Evolutionary conservation across 768 basidiomycete genomes (phyloP), one percentile per base, ranked within the genome.

Genomic region (Dioszegia hungarica): DNA sequence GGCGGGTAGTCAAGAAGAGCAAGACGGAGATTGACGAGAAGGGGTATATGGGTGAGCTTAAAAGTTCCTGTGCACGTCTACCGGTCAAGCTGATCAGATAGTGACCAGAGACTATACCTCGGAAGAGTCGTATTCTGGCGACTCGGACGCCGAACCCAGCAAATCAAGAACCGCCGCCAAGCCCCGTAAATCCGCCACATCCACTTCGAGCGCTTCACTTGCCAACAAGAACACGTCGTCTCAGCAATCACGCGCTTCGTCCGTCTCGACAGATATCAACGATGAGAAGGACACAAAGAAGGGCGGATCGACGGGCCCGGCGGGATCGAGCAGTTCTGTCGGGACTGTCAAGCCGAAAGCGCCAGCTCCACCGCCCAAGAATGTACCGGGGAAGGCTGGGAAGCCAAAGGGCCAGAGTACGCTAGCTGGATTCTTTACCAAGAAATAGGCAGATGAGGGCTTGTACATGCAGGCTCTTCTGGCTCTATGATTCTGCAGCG

Each of bases 371-470:
- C 43, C 56, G 27, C 43, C 46, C 27, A 48, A 38, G 28, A 51
- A 51, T 28, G 49, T 51, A 34, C 49, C 49, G 19, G 49, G 49
- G 2, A 51, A 51, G 24, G 20, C 49, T 2, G 49, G 49, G 15
- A 51, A 51, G 22, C 49, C 49, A 25, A 51, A 61, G 6, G 63
- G 67, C 11, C 70, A 72, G 54, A 69, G 67, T 48, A 69, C 67
- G 19, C 46, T 72, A n/a, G 60, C 64, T 34, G 70, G 70, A 17
- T 72, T 72, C 56, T 72, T 72, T 60, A 65, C 59, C 36, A 69
- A 69, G 60, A 72, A 72, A 55, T 68, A 56, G 39, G 15, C 4
- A 9, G 6, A 36, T 20, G 6, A 11, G 20, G 12, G 47, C 34
- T 49, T 11, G 25, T 31, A 28, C n/a, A 31, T 24, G 24, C 9